phyloP scores from a whole-genome alignment of 1,284 basidiomycete genomes.

The Austroboletus novae-zelandiae region DNA sequence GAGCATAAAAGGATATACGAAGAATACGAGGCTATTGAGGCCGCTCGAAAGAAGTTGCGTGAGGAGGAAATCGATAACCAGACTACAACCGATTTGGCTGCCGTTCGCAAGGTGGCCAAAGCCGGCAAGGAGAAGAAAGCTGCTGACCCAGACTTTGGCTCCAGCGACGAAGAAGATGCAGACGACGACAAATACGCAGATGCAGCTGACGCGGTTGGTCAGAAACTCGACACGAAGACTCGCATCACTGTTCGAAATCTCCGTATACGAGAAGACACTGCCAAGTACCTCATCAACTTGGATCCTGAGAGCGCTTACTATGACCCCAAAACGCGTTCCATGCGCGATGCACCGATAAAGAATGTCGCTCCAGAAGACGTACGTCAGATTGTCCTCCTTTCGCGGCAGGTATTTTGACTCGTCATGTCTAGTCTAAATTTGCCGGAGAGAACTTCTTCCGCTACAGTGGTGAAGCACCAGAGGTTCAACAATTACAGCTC shows the following conservation, averaged over 20 bases:
- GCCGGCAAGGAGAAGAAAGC: conserved; percentile 64
- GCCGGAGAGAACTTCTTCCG: conserved; percentile 97
- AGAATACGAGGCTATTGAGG: conserved; percentile 92
- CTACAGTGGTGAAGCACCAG: conserved; percentile 85
- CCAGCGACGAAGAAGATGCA: conserved; percentile 91
- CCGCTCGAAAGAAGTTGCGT: conserved; percentile 82
- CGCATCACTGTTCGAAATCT: conserved; percentile 97
- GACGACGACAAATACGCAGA: conserved; percentile 98
- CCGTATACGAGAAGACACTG: conserved; percentile 98
- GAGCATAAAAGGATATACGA: conserved; percentile 88
- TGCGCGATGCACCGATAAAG: conserved; percentile 93
- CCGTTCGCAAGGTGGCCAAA: conserved; percentile 82
- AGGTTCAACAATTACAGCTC: conserved; percentile 88
- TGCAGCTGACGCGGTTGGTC: conserved; percentile 94
- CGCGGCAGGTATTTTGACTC: conserved; percentile 7
- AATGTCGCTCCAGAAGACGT: conserved; percentile 84
- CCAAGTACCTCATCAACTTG: conserved; percentile 97
- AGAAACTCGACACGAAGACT: conserved; percentile 97
- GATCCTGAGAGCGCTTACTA: conserved; percentile 97
- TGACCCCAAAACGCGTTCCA: conserved; percentile 98
- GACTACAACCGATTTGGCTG: conserved; percentile 84
- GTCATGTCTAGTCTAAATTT: conserved; percentile 66
- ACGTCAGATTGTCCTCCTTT: conserved; percentile 26
- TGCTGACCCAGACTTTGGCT: conserved; percentile 91
- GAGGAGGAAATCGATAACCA: conserved; percentile 98